Evolutionary conservation across 1,139 yeast genomes (phyloP), one percentile per base, ranked within the genome.

Genomic region (Scheffersomyces stambukii): DNA sequence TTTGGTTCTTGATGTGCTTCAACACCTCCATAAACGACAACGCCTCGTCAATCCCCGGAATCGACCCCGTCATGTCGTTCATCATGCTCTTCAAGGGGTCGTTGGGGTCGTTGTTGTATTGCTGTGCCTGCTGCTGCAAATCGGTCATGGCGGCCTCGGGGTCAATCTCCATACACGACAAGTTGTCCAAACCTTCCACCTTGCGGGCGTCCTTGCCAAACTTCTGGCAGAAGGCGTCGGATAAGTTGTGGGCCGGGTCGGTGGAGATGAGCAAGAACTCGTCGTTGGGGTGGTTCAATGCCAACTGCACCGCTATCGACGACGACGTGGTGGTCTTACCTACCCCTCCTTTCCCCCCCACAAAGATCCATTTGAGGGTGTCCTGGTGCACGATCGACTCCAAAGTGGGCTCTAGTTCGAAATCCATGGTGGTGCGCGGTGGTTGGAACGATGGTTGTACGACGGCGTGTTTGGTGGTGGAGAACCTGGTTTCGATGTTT

Each of bases 261-360:
- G 98, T 91, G 16, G 97, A 89, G 46, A 91, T 91, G 48, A 91
- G 67, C 38, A 91, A 67, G 42, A 88, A 94, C 47, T 83, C 80
- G 42, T 85, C 89, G 17, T 75, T 54, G 30, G 93, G 91, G 52
- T 85, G 81, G 33, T 84, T 78, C 36, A 86, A 64, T 3, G 93
- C 91, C 51, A 82, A 65, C 60, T 91, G 97, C 36, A 89, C 84
- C 16, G 98, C 95, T 43, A 91, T 74, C 13, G 97, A 88, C 28
- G 96, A 89, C 1, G 97, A 89, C 3, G 96, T 85, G 24, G 98
- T 91, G 43, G 98, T 91, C 57, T 91, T 91, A 45, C 98, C 98
- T 21, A 91, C 98, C 60, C 98, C 98, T 54, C 98, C 98, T 67
- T 91, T 91, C 47, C 98, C 98, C 38, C 98, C 98, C 23, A 89